phyloP scores from a whole-genome alignment of 768 basidiomycete species.

The Boletus rex-veris region DNA sequence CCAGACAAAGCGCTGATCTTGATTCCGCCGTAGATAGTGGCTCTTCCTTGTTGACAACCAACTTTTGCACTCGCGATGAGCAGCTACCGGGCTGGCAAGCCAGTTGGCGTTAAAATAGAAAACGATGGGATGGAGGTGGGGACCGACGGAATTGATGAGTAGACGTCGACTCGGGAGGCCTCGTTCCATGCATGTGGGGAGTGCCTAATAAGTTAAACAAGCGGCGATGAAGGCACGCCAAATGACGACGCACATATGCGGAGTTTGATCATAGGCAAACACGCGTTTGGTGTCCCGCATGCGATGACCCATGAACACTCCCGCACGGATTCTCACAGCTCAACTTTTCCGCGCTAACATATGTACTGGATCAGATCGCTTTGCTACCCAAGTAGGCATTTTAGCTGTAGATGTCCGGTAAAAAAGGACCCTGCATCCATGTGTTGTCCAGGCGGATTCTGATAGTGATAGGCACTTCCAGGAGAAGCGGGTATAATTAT shows the following conservation, averaged over 20 bases:
- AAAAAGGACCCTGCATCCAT: constrained; percentile 14
- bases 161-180: background rate
- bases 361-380: constrained; percentile 7
- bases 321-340: background rate
- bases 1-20: background rate
- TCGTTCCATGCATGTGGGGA: background rate
- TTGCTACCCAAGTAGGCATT: background rate
- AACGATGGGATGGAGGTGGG: background rate
- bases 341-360: background rate
- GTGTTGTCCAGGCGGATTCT: constrained; percentile 4
- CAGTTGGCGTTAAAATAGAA: background rate
- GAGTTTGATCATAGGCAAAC: constrained; percentile 4
- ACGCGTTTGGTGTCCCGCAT: constrained; percentile 2
- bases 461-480: constrained; percentile 2
- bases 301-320: no score
- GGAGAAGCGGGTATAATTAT: background rate
- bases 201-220: constrained; percentile 2
- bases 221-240: background rate
- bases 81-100: background rate
- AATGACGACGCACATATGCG: background rate
- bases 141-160: background rate
- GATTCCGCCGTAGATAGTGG: background rate
- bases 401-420: background rate
- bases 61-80: background rate
- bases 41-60: background rate